Conservation (phyloP, 345 rosid species). For the Garcia nutans region DNA sequence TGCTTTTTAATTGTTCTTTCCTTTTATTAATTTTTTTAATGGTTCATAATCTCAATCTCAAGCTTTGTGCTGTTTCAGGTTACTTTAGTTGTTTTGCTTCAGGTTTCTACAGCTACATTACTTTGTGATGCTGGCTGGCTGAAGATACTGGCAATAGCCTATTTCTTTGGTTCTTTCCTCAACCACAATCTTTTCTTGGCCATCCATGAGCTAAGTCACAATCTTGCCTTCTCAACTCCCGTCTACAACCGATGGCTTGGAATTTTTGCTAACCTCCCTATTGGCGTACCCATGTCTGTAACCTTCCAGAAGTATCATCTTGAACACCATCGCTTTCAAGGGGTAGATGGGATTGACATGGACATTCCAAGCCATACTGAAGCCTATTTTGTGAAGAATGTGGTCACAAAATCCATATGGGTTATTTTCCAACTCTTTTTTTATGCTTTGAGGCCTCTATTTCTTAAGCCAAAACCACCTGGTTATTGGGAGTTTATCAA, state of each 20-base stretch:
- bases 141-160: conserved; percentile 61
- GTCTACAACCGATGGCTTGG: conserved; percentile 83
- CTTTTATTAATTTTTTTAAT: background rate
- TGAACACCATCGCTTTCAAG: conserved; percentile 88
- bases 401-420: conserved; percentile 64
- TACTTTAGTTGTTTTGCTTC: conserved; percentile 61
- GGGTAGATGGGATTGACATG: conserved; percentile 83
- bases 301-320: conserved; percentile 93
- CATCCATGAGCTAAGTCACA: conserved; percentile 90
- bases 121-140: conserved; percentile 64
- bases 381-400: conserved; percentile 58
- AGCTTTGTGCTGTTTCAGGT: conserved; percentile 46
- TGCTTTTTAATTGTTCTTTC: background rate
- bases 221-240: conserved; percentile 79
- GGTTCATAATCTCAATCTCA: conserved; percentile 1
- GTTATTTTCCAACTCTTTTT: conserved; percentile 82
- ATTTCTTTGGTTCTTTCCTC: conserved; percentile 83
- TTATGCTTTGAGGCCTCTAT: conserved; percentile 74
- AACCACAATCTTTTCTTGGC: conserved; percentile 92
- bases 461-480: conserved; percentile 84
- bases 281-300: conserved; percentile 86
- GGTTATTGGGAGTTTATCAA: conserved; percentile 79
- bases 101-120: conserved; percentile 62
- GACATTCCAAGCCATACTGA: conserved; percentile 69
- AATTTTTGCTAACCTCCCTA: conserved; percentile 80